Percentiles rank a stretch among this genome's conserved stretches.
Conservation (phyloP, 305 asterid genomes). For the Fraxinus dipetala region DNA sequence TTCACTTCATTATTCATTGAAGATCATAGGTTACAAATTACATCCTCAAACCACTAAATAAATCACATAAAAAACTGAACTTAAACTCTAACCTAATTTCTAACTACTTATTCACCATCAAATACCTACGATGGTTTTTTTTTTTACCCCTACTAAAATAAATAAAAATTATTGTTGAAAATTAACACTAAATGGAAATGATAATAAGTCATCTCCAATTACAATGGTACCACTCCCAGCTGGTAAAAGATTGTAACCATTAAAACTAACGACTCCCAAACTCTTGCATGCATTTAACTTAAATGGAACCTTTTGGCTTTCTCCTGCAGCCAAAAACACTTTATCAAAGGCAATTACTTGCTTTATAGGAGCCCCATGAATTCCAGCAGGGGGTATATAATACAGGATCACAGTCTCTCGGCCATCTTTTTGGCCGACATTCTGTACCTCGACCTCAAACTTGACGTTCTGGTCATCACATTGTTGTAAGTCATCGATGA, state of each 20-base stretch:
- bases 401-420: constrained; percentile 31
- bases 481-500: constrained; percentile 23
- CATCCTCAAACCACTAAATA: neutral
- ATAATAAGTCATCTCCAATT: constrained; percentile 24
- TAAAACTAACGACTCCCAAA: constrained; percentile 29
- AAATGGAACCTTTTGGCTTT: constrained; percentile 12
- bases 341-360: constrained; percentile 31
- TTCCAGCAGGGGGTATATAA: constrained; percentile 22
- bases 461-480: neutral
- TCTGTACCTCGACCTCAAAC: constrained; percentile 29
- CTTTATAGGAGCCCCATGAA: constrained; percentile 27
- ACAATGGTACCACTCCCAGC: constrained; percentile 26
- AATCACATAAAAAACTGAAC: neutral
- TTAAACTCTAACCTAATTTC: neutral
- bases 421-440: constrained; percentile 30
- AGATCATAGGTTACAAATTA: neutral
- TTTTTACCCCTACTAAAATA: neutral
- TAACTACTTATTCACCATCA: constrained; percentile 3
- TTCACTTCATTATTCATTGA: neutral
- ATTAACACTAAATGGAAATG: constrained; percentile 22
- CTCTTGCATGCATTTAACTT: constrained; percentile 29
- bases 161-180: constrained; percentile 2
- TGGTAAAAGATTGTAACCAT: constrained; percentile 32
- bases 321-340: constrained; percentile 18
- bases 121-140: neutral